A percentile compares a stretch with the other conserved stretches of the same genome.
These are phyloP conservation scores for Elsinoe necatrix DNA, from an alignment of 2,329 filamentous ascomycete genomes.

Conservation along the genomic window DNA sequence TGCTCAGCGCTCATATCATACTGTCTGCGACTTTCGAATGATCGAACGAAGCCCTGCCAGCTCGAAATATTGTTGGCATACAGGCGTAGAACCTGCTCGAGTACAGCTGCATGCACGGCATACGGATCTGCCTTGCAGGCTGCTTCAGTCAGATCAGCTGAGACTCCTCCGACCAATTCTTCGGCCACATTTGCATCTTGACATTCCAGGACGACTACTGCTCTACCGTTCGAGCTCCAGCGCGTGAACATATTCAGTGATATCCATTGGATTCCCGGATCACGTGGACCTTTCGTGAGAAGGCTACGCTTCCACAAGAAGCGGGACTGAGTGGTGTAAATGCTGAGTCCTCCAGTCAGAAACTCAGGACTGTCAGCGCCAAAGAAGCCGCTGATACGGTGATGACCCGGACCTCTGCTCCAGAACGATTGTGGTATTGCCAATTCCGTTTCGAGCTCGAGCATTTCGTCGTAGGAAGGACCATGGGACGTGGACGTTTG, in stretches of 20 bases:
- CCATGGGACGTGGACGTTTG: not conserved
- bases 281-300: not conserved
- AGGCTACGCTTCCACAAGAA: not conserved
- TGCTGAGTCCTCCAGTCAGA: not conserved
- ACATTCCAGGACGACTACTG: not conserved
- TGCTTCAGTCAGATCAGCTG: not conserved
- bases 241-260: not conserved
- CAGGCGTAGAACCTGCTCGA: slow-evolving; percentile 18
- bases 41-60: slow-evolving; percentile 19
- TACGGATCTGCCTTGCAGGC: slow-evolving; percentile 15
- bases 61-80: slow-evolving; percentile 20
- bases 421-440: not conserved
- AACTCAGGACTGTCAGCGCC: not conserved
- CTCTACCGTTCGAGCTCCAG: not conserved
- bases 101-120: slow-evolving; percentile 16
- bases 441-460: not conserved
- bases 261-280: not conserved
- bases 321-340: not conserved
- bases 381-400: not conserved
- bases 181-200: not conserved
- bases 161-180: not conserved
- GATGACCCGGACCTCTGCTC: not conserved
- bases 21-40: slow-evolving; percentile 17
- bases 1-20: not conserved
- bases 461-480: not conserved